These are phyloP conservation scores for Durotheca rogersii DNA, from an alignment of 495 filamentous ascomycete genomes.

Conservation along the genomic window DNA sequence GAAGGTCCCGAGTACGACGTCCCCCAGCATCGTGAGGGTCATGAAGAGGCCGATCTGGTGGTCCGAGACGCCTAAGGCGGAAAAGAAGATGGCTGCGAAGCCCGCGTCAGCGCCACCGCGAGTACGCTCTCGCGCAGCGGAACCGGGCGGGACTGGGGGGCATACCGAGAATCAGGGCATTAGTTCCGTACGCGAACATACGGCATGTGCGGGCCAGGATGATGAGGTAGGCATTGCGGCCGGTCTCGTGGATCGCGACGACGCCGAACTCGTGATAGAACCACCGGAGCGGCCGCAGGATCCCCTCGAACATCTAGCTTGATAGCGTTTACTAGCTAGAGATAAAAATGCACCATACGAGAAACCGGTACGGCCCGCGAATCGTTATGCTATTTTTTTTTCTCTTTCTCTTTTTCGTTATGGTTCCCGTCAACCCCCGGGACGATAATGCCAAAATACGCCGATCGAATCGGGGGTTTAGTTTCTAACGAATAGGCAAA, in stretches of 20 bases:
- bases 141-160: too few species aligned
- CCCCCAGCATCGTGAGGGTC: constrained; percentile 79
- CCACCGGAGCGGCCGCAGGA: constrained; percentile 26
- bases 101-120: too few species aligned
- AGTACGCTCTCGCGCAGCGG: too few species aligned
- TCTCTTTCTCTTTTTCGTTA: too few species aligned
- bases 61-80: constrained; percentile 63
- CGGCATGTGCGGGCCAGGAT: constrained; percentile 74
- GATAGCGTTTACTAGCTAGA: too few species aligned
- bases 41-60: constrained; percentile 84
- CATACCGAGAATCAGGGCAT: constrained; percentile 71
- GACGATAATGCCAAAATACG: too few species aligned
- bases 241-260: constrained; percentile 50
- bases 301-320: constrained; percentile 22
- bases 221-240: constrained; percentile 69
- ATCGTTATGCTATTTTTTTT: too few species aligned
- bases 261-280: constrained; percentile 50
- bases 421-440: too few species aligned
- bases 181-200: constrained; percentile 76
- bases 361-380: too few species aligned
- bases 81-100: constrained; percentile 53
- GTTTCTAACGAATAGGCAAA: too few species aligned
- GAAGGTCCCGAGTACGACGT: constrained; percentile 72
- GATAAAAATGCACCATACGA: too few species aligned
- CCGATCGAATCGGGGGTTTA: too few species aligned